Evolutionary conservation across 345 rosid species (phyloP).

Genomic region (Orychophragmus violaceus): DNA sequence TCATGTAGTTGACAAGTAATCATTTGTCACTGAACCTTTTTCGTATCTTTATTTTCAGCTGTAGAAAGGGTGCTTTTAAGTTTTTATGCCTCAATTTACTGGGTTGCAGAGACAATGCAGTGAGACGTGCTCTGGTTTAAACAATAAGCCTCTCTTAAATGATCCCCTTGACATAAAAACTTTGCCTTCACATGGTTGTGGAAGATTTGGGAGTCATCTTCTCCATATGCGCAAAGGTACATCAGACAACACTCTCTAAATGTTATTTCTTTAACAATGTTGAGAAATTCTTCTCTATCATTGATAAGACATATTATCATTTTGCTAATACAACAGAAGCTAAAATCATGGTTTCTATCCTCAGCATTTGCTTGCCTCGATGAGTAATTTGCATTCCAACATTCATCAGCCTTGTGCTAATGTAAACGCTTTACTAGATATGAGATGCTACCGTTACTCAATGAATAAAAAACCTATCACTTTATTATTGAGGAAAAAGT

Average conservation of each 20-base stretch:
- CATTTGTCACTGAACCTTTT: not conserved
- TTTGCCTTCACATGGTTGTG: constrained; percentile 37
- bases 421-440: not conserved
- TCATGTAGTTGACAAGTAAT: not conserved
- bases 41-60: constrained; percentile 32
- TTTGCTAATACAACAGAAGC: not conserved
- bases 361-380: too few relatives aligned
- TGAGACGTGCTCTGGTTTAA: constrained; percentile 39
- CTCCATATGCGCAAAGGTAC: constrained; percentile 49
- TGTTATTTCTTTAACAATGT: not conserved
- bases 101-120: constrained; percentile 44
- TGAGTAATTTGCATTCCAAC: not conserved
- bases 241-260: not conserved
- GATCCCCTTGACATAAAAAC: constrained; percentile 30
- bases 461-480: not conserved
- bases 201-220: constrained; percentile 39
- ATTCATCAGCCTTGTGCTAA: not conserved
- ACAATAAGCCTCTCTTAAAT: constrained; percentile 29
- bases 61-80: constrained; percentile 38
- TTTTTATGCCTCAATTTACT: constrained; percentile 36
- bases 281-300: not conserved
- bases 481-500: too few relatives aligned
- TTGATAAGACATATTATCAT: not conserved
- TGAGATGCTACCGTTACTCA: not conserved
- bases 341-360: too few relatives aligned